These are phyloP conservation scores for Metschnikowia colocasiae DNA, from an alignment of 805 yeast species.

Conservation along the genomic window DNA sequence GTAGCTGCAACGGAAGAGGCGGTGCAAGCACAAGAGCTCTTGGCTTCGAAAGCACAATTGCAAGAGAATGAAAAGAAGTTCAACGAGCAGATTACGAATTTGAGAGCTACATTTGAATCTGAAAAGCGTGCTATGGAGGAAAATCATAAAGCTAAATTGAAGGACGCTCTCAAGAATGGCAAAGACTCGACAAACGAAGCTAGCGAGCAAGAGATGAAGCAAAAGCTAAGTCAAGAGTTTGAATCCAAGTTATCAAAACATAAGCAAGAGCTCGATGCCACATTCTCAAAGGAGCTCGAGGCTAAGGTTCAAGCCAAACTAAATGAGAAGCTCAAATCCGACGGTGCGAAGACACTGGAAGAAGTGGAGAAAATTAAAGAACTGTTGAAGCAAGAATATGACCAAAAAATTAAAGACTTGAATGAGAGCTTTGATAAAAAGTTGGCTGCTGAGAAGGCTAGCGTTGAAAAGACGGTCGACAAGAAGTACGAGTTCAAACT, in stretches of 20 bases:
- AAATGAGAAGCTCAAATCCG: constrained; percentile 19
- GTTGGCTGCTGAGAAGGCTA: constrained; percentile 27
- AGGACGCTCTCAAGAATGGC: constrained; percentile 13
- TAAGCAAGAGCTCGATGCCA: constrained; percentile 22
- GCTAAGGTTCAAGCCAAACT: constrained; percentile 10
- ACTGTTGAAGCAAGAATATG: constrained; percentile 17
- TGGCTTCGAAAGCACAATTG: constrained; percentile 5
- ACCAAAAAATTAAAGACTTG: constrained; percentile 20
- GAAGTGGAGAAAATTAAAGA: constrained; percentile 10
- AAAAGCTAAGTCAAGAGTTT: constrained; percentile 25
- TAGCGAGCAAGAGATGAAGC: constrained; percentile 17
- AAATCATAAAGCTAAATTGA: constrained; percentile 21
- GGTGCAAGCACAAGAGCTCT: constrained; percentile 10
- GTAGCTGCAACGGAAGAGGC: constrained; percentile 11
- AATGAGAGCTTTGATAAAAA: constrained; percentile 21
- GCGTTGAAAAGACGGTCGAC: constrained; percentile 47
- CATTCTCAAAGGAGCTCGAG: constrained; percentile 35
- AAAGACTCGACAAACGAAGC: background rate
- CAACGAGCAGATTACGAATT: constrained; percentile 11
- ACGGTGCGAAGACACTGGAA: background rate
- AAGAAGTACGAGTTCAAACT: constrained; percentile 58
- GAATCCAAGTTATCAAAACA: constrained; percentile 20
- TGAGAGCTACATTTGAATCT: constrained; percentile 33
- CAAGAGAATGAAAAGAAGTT: constrained; percentile 11
- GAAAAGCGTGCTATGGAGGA: constrained; percentile 19